Evolutionary conservation across 768 basidiomycete species (phyloP).

Genomic region (Kwoniella heveanensis): DNA sequence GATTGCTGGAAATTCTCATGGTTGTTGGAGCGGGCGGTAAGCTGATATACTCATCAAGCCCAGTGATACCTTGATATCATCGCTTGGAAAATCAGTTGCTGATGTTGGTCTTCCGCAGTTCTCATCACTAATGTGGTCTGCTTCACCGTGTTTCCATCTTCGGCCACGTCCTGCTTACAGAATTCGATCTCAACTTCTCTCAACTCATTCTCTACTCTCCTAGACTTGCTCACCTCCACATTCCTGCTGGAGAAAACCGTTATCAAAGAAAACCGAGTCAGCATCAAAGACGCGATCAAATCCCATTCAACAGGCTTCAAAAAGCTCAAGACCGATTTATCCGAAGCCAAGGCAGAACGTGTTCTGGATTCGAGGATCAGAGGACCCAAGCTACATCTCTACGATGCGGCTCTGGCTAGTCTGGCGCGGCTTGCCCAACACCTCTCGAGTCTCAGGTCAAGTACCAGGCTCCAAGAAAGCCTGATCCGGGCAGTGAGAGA

Average conservation of each 20-base stretch:
- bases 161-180: slow-evolving; percentile 80
- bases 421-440: slow-evolving; percentile 91
- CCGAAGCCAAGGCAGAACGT: slow-evolving; percentile 87
- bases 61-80: no score
- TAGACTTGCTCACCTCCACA: slow-evolving; percentile 76
- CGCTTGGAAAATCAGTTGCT: no score
- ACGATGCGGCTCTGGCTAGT: slow-evolving; percentile 82
- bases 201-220: slow-evolving; percentile 82
- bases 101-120: no score
- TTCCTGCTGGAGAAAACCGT: slow-evolving; percentile 71
- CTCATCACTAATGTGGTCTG: slow-evolving; percentile 81
- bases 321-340: slow-evolving; percentile 78
- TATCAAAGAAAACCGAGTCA: slow-evolving; percentile 26
- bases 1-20: slow-evolving; percentile 71
- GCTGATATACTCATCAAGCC: no score
- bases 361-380: slow-evolving; percentile 57
- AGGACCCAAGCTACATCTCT: slow-evolving; percentile 62
- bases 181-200: slow-evolving; percentile 73
- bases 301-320: slow-evolving; percentile 88
- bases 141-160: slow-evolving; percentile 78
- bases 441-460: slow-evolving; percentile 81
- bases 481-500: slow-evolving; percentile 64
- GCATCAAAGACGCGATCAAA: slow-evolving; percentile 74
- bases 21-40: slow-evolving; percentile 70
- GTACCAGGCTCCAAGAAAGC: slow-evolving; percentile 80